Evolutionary conservation across 768 basidiomycete species (phyloP).

Genomic region (Trametes coccinea): DNA sequence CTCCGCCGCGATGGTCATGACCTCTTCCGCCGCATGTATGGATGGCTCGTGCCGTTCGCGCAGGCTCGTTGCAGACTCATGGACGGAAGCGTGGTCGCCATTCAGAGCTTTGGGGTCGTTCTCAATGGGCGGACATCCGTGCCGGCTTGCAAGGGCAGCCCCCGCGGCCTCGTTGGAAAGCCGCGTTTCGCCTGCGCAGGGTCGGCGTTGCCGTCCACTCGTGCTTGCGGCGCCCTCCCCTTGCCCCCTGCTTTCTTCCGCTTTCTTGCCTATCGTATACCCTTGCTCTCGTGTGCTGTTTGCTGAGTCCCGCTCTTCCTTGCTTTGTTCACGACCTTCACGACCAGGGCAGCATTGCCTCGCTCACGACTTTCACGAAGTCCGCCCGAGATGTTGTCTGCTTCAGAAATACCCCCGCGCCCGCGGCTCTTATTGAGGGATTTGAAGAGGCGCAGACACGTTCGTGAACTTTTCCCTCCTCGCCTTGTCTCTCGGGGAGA

Average conservation of each 20-base stretch:
- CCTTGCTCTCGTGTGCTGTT: not conserved
- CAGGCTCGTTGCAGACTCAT: conserved; percentile 14
- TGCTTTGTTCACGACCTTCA: conserved; percentile 14
- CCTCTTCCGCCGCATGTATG: not conserved
- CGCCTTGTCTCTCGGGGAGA: not conserved
- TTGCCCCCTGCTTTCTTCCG: not conserved
- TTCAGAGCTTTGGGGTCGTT: conserved; percentile 7
- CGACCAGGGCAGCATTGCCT: conserved; percentile 4
- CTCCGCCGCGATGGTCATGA: not conserved
- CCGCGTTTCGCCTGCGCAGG: conserved; percentile 17
- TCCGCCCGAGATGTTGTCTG: not conserved
- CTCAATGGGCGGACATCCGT: conserved; percentile 2
- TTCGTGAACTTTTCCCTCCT: conserved; percentile 12
- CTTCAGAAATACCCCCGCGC: not conserved
- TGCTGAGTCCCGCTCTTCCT: conserved; percentile 3
- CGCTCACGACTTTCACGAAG: conserved; percentile 13
- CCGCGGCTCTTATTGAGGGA: conserved; percentile 23
- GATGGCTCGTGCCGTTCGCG: conserved; percentile 11
- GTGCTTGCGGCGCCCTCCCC: not conserved
- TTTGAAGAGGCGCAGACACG: conserved; percentile 18
- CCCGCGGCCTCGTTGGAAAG: conserved; percentile 8
- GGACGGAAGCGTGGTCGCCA: not conserved
- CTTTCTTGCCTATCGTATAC: not conserved
- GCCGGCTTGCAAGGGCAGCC: not conserved
- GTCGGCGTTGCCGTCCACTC: not conserved